Evolutionary conservation across 345 rosid genomes (phyloP), one percentile per base, ranked within the genome.

Genomic region (Aquilaria sinensis): DNA sequence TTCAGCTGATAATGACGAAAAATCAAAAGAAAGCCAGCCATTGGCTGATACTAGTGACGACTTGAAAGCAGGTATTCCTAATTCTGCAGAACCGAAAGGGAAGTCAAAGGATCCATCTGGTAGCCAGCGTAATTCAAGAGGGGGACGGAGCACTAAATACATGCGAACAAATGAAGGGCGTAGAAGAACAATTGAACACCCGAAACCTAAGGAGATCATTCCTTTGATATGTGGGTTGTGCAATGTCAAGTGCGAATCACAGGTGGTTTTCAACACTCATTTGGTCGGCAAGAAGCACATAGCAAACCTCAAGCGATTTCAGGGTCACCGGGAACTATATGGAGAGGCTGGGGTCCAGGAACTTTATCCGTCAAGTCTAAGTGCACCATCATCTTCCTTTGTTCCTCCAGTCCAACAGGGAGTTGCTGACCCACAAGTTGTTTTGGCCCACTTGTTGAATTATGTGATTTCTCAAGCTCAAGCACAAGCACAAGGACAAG

Each of bases 271-370:
- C 45, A 53, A 77, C 74, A 57, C 66, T 60, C 81, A 77, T 62
- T 54, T 77, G 73, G 60, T 66, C 0, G 81, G 81, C 61, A 77
- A 74, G 72, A 77, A 71, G 76, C 81, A 77, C 51, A 60, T 57
- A 23, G 57, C 71, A 47, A 74, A 77, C 45, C 57, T 65, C 32
- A 77, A 68, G 78, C 62, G 67, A 60, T 71, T 65, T 56, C 72
- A 70, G 0, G 73, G 69, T 37, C 74, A 70, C 60, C 74, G 56
- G 9, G 72, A 68, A 43, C 58, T 61, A 45, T 58, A 64, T 53
- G 78, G 75, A 65, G 78, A 68, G 46, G 73, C 62, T 29, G 76
- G 67, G n/a, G 64, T 68, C 41, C 75, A 70, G 64, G 70, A 64
- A 54, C 73, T 74, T 31, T 67, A 71, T 53, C 76, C 78, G 1